A percentile compares a stretch with the other conserved stretches of the same genome.
Conservation (phyloP, 306 rosid genomes). For the Dalbergia cultrata region DNA sequence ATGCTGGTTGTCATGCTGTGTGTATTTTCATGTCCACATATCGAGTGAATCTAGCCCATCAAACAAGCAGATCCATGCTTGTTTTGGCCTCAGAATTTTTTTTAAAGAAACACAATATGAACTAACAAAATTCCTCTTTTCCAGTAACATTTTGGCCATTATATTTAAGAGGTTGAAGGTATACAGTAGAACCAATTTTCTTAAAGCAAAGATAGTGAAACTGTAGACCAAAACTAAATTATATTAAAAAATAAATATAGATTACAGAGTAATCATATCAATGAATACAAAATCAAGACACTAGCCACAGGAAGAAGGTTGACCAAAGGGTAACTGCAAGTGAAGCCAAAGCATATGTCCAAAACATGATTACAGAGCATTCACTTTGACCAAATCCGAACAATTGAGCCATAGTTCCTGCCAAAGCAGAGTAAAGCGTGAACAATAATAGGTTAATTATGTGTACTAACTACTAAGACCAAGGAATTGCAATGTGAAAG, state of each 20-base stretch:
- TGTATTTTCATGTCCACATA: too few species aligned
- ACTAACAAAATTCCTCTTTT: background rate
- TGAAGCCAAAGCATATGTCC: slow-evolving; percentile 79
- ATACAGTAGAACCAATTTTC: background rate
- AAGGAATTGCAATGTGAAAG: background rate
- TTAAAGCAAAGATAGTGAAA: background rate
- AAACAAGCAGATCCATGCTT: too few species aligned
- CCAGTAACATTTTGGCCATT: background rate
- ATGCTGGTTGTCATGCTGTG: too few species aligned
- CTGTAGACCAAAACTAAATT: background rate
- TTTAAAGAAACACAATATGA: too few species aligned
- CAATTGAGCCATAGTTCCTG: slow-evolving; percentile 85
- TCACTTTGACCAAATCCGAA: slow-evolving; percentile 76
- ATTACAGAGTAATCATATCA: background rate
- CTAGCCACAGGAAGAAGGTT: slow-evolving; percentile 76
- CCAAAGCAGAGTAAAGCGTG: background rate
- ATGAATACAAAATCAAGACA: slow-evolving; percentile 47
- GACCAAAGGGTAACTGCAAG: slow-evolving; percentile 85
- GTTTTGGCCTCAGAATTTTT: too few species aligned
- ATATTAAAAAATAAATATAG: background rate
- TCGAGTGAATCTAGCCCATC: too few species aligned
- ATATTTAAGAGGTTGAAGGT: background rate
- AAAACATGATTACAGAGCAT: slow-evolving; percentile 79
- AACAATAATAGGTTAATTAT: background rate
- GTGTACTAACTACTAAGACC: background rate